Evolutionary conservation across 768 basidiomycete genomes (phyloP).

Genomic region (Mycena amicta): DNA sequence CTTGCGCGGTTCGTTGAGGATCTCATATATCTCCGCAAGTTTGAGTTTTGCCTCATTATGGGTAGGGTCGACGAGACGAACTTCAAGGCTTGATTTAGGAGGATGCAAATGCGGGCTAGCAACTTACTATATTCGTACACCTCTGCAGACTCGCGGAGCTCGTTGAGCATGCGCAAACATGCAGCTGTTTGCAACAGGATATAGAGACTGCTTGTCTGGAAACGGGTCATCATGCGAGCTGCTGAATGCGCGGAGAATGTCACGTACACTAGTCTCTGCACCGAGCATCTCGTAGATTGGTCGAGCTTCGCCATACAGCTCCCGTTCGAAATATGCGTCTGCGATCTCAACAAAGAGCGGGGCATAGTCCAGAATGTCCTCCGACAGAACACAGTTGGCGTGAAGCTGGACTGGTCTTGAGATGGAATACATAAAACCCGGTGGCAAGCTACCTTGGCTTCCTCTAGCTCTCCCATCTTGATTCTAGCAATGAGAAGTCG

Average conservation of each 20-base stretch:
- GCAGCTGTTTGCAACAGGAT: conserved; percentile 78
- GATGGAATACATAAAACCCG: neutral
- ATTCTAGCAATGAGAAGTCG: conserved; percentile 82
- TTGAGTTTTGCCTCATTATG: conserved; percentile 87
- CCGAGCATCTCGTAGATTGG: conserved; percentile 83
- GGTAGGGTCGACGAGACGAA: conserved; percentile 70
- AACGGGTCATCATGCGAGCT: no score
- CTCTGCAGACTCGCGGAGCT: conserved; percentile 75
- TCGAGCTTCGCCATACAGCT: conserved; percentile 78
- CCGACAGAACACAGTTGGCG: conserved; percentile 65
- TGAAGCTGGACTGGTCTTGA: conserved; percentile 56
- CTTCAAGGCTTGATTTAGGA: conserved; percentile 38
- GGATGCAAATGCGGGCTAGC: neutral
- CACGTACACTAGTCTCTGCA: conserved; percentile 66
- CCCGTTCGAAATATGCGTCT: conserved; percentile 78
- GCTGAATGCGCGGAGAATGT: neutral
- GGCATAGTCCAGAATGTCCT: conserved; percentile 78
- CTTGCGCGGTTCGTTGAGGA: conserved; percentile 74
- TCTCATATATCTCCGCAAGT: conserved; percentile 88
- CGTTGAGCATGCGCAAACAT: conserved; percentile 79
- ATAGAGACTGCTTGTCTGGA: conserved; percentile 73
- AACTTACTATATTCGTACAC: conserved; percentile 79
- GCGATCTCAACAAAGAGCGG: conserved; percentile 83
- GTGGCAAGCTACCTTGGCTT: conserved; percentile 82
- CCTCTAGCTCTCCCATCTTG: conserved; percentile 75